Conservation (phyloP, 2,329 filamentous ascomycete species). For the Aspergillus brasiliensis region DNA sequence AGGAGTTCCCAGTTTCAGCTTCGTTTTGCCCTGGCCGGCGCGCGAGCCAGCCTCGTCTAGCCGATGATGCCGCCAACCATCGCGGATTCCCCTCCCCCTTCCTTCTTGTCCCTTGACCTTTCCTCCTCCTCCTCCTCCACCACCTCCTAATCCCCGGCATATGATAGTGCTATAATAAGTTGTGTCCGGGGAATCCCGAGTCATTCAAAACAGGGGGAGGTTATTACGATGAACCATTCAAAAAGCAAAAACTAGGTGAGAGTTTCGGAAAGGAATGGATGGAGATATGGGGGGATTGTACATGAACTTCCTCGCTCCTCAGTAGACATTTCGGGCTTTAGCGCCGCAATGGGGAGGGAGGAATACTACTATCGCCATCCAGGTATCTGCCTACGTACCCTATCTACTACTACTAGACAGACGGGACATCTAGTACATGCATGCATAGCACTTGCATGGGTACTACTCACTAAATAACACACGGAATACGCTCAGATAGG, state of each 20-base stretch:
- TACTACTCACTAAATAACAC: background rate
- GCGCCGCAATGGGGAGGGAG: constrained; percentile 8
- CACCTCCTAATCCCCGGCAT: too few relatives aligned
- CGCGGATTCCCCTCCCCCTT: background rate
- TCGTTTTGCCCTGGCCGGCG: constrained; percentile 14
- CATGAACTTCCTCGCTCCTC: constrained; percentile 1
- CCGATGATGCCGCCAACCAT: constrained; percentile 1
- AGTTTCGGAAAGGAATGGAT: constrained; percentile 2
- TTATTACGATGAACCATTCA: constrained; percentile 1
- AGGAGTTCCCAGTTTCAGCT: constrained; percentile 19
- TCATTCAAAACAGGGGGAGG: background rate
- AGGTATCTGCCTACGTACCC: background rate
- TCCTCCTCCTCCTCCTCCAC: too few relatives aligned
- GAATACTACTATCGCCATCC: background rate
- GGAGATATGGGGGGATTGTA: background rate
- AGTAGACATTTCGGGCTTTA: constrained; percentile 13
- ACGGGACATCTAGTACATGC: constrained; percentile 4
- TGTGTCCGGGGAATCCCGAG: background rate
- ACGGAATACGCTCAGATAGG: constrained; percentile 10
- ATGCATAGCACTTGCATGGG: constrained; percentile 1
- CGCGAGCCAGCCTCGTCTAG: background rate
- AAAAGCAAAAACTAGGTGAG: constrained; percentile 5
- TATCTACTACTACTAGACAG: constrained; percentile 5
- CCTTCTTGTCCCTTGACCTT: background rate
- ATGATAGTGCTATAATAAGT: background rate